Conservation (phyloP, 768 basidiomycete species). For the Paxillus rubicundulus region DNA sequence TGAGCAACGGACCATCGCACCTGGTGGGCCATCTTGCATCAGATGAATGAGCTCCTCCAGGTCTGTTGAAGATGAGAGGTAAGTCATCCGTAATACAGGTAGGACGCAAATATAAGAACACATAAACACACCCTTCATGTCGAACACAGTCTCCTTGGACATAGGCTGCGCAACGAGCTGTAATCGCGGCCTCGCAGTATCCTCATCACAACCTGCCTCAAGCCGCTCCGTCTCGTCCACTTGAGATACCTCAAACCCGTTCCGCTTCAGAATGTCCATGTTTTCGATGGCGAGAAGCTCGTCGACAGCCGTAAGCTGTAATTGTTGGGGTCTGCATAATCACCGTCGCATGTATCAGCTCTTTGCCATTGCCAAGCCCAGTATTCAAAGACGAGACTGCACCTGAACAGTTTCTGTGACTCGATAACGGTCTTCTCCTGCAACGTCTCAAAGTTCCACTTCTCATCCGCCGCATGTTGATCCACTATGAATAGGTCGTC, state of each 20-base stretch:
- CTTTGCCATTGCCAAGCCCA: not conserved
- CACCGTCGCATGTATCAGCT: not conserved
- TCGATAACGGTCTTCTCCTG: slow-evolving; percentile 89
- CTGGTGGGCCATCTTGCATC: slow-evolving; percentile 71
- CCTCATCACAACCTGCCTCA: slow-evolving; percentile 6
- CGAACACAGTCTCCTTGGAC: slow-evolving; percentile 89
- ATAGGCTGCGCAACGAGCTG: slow-evolving; percentile 80
- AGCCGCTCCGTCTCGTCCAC: slow-evolving; percentile 37
- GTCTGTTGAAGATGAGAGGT: slow-evolving; percentile 46
- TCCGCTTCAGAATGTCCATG: slow-evolving; percentile 72
- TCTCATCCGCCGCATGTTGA: slow-evolving; percentile 97
- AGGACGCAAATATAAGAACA: not conserved
- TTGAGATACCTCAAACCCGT: slow-evolving; percentile 84
- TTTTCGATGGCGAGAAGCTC: slow-evolving; percentile 88
- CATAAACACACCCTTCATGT: slow-evolving; percentile 67
- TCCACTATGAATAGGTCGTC: slow-evolving; percentile 97
- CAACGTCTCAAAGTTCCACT: slow-evolving; percentile 95
- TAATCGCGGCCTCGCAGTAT: slow-evolving; percentile 37
- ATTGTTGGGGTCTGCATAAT: slow-evolving; percentile 57
- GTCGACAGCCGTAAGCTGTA: slow-evolving; percentile 88
- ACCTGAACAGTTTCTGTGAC: slow-evolving; percentile 84
- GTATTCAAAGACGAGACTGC: slow-evolving; percentile 20
- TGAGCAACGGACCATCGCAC: slow-evolving; percentile 86
- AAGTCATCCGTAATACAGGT: not conserved
- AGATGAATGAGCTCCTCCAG: slow-evolving; percentile 90